Evolutionary conservation across 2,329 filamentous ascomycete species (phyloP), one percentile per base, ranked within the genome.

Genomic region (Aspergillus costaricaensis): DNA sequence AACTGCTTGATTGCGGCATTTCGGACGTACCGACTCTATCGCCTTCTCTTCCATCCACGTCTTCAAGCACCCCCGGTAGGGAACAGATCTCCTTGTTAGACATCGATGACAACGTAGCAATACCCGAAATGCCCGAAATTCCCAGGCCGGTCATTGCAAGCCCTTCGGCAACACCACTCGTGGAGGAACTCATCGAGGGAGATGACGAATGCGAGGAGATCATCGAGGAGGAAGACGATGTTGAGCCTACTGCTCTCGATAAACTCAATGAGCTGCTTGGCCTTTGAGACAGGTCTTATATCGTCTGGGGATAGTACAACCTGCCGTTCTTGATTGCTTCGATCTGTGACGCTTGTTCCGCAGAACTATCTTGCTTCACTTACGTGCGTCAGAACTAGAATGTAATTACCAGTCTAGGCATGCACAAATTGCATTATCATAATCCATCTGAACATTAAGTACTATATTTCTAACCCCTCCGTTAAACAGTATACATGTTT

Each of bases 171-270:
- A n/a, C 25, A n/a, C 44, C 15, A n/a, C 12, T 10, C 14, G 9
- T 15, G 8, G 32, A 55, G 14, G 52, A 53, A 21, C 50, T 19
- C 25, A 17, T 21, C 23, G n/a, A 17, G 5, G 47, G 32, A 15
- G 21, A 53, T 8, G 19, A 17, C 15, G 19, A 17, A 32, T 48
- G 32, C 53, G 23, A 63, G 19, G 60, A 72, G 8, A 65, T 72
- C 6, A 57, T 72, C 12, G 70, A 73, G 54, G 56, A 65, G 19
- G 63, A 71, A 52, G 62, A 55, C 5, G 65, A 65, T 43, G 9
- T 70, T 32, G 67, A 71, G 51, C 66, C 68, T 5, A 67, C 59
- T 19, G 68, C 70, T 12, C 56, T 74, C n/a, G 70, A 74, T 48
- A 62, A 55, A 25, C 61, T 73, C 8, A 62, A 62, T 8, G 30